These are phyloP conservation scores for Pythium inflatum DNA, from an alignment of 352 stramenopile species.

Conservation along the genomic window DNA sequence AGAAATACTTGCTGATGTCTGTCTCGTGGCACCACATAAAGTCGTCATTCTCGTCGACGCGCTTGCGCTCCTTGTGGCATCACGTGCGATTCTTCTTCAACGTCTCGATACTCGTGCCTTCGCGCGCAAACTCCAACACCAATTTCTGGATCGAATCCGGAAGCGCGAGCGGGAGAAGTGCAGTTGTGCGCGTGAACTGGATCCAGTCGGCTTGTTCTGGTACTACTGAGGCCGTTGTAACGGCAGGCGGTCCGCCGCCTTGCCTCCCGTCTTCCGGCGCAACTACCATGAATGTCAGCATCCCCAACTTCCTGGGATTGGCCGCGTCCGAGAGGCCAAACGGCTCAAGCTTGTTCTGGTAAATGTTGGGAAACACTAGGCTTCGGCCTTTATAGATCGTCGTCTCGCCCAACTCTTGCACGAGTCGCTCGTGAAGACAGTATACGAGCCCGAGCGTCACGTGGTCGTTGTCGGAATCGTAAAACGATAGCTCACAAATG, in stretches of 20 bases:
- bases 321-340: slow-evolving; percentile 33
- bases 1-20: neutral
- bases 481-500: neutral
- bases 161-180: neutral
- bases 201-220: slow-evolving; percentile 39
- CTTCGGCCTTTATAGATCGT: slow-evolving; percentile 19
- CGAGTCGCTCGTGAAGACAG: slow-evolving; percentile 9
- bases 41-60: neutral
- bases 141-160: neutral
- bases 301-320: slow-evolving; percentile 30
- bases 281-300: slow-evolving; percentile 38
- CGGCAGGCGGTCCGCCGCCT: too few species aligned
- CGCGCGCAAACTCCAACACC: neutral
- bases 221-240: slow-evolving; percentile 30
- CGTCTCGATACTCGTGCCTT: neutral
- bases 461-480: neutral
- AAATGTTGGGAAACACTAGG: slow-evolving; percentile 39
- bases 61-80: neutral
- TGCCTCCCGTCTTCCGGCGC: neutral
- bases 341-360: slow-evolving; percentile 37
- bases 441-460: slow-evolving; percentile 20
- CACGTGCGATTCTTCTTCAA: neutral
- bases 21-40: neutral
- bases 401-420: slow-evolving; percentile 30
- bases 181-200: neutral